phyloP scores from a whole-genome alignment of 2,329 filamentous ascomycete genomes.

The Paecilomyces formosus region DNA sequence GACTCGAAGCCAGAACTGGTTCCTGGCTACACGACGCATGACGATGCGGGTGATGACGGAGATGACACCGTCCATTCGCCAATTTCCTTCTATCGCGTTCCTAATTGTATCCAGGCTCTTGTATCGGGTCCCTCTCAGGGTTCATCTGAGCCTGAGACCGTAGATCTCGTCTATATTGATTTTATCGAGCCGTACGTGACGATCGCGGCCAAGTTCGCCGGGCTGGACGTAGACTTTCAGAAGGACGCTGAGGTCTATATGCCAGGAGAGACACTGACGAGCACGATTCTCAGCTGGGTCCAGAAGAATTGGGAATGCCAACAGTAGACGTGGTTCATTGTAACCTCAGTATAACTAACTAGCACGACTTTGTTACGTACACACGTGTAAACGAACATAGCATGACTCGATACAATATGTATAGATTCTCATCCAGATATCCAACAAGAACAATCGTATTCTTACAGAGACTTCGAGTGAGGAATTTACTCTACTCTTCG shows the following conservation, averaged over 20 bases:
- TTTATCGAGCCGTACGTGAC: constrained; percentile 82
- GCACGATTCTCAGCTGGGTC: constrained; percentile 54
- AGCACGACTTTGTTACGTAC: neutral
- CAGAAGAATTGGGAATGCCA: constrained; percentile 45
- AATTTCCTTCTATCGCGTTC: constrained; percentile 67
- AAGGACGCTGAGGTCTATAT: constrained; percentile 47
- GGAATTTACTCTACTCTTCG: constrained; percentile 36
- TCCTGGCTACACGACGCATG: constrained; percentile 81
- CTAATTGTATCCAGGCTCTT: constrained; percentile 74
- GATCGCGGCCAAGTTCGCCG: constrained; percentile 59
- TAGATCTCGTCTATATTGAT: constrained; percentile 86
- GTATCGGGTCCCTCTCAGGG: constrained; percentile 40
- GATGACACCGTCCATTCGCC: constrained; percentile 80
- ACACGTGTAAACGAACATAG: neutral
- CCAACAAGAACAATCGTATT: neutral
- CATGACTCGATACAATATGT: neutral
- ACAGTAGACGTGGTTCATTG: neutral
- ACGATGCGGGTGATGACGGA: constrained; percentile 75
- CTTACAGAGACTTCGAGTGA: neutral
- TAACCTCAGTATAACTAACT: neutral
- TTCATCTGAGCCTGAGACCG: constrained; percentile 54
- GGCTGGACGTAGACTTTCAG: constrained; percentile 41
- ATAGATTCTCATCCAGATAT: neutral
- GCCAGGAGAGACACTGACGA: constrained; percentile 47
- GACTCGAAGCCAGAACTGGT: constrained; percentile 38